These are phyloP conservation scores for Acacia acuminata DNA, from an alignment of 306 rosid species.

Conservation along the genomic window DNA sequence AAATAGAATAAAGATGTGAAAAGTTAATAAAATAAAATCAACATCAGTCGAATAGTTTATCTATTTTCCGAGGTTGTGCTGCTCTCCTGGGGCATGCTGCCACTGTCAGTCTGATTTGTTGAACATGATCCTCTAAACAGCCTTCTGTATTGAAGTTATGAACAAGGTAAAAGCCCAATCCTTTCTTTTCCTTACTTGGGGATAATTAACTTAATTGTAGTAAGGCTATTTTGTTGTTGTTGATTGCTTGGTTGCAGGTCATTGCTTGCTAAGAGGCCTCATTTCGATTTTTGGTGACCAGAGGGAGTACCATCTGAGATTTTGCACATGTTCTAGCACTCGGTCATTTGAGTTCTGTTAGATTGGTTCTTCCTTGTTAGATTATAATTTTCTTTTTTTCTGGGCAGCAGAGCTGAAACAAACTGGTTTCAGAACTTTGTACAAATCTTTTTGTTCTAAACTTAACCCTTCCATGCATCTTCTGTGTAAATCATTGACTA, in stretches of 20 bases:
- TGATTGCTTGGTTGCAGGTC: conserved; percentile 31
- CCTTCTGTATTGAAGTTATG: conserved; percentile 24
- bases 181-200: conserved; percentile 7
- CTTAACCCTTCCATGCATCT: neutral
- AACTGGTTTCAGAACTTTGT: neutral
- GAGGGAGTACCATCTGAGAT: conserved; percentile 5
- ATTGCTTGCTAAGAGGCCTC: conserved; percentile 10
- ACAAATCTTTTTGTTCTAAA: neutral
- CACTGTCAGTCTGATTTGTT: conserved; percentile 27
- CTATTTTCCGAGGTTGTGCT: neutral
- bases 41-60: neutral
- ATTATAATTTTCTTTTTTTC: neutral
- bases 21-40: neutral
- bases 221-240: neutral
- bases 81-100: neutral
- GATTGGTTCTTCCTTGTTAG: neutral
- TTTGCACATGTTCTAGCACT: conserved; percentile 13
- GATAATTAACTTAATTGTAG: conserved; percentile 8
- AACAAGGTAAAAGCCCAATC: conserved; percentile 28
- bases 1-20: neutral
- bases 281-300: conserved; percentile 27
- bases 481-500: neutral
- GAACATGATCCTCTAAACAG: conserved; percentile 8
- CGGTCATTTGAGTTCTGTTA: neutral
- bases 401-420: neutral